Evolutionary conservation across 495 filamentous ascomycete genomes (phyloP).

Genomic region (Trichoderma virens): DNA sequence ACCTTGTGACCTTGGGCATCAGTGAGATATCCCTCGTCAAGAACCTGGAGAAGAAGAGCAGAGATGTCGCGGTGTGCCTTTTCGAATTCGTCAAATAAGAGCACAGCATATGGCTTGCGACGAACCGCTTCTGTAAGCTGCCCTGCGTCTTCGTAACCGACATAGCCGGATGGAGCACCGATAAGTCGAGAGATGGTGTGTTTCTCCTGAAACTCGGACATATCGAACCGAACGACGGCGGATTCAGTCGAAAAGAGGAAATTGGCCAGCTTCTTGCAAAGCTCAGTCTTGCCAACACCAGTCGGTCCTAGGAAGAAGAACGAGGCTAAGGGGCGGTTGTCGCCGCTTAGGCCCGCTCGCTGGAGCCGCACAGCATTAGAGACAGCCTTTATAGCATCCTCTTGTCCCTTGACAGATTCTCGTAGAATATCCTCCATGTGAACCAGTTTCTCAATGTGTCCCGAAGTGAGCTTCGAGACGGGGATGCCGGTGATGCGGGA

Average conservation of each 20-base stretch:
- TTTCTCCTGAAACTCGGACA: constrained; percentile 97
- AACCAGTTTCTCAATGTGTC: constrained; percentile 85
- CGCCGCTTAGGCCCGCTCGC: constrained; percentile 80
- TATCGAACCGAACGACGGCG: constrained; percentile 90
- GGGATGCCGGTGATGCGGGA: constrained; percentile 89
- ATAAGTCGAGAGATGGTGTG: constrained; percentile 92
- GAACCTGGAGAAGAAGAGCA: constrained; percentile 84
- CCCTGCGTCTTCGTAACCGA: constrained; percentile 95
- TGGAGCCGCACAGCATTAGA: constrained; percentile 93
- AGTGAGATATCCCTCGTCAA: constrained; percentile 94
- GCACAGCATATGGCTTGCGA: constrained; percentile 89
- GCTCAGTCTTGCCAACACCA: constrained; percentile 92
- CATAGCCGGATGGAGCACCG: constrained; percentile 85
- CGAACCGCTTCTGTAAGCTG: constrained; percentile 94
- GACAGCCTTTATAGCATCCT: constrained; percentile 85
- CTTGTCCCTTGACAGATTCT: constrained; percentile 81
- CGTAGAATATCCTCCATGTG: constrained; percentile 90
- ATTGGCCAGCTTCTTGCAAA: constrained; percentile 90
- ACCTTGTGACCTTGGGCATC: constrained; percentile 94
- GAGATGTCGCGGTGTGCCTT: constrained; percentile 96
- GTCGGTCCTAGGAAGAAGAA: constrained; percentile 99
- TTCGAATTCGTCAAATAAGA: constrained; percentile 96
- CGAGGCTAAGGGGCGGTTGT: constrained; percentile 82
- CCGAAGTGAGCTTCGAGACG: constrained; percentile 79
- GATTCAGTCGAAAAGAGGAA: constrained; percentile 89